Evolutionary conservation across 768 basidiomycete genomes (phyloP), one percentile per base, ranked within the genome.

Genomic region (Tremella yokohamensis): DNA sequence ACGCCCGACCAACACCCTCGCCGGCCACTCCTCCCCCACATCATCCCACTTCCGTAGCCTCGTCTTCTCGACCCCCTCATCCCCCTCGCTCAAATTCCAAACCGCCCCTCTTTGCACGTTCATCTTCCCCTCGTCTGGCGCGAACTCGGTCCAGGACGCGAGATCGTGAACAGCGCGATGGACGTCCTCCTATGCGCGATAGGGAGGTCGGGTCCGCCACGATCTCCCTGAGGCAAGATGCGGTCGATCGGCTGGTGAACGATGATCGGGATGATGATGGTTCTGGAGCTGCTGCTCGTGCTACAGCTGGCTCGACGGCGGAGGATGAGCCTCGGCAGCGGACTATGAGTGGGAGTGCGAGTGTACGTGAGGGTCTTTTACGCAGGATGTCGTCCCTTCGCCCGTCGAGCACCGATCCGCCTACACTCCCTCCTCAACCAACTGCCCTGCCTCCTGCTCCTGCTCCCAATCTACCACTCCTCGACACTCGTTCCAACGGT

Each of bases 201-300:
- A 52, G 61, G 20, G 67, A 72, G 48, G 52, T 65, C 11, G 70
- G 67, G n/a, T 63, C 60, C 16, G 71, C 71, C 3, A 73, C 66
- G 1, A 70, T 73, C 48, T 60, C 54, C 42, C 51, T 73, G 8
- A 40, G 71, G 4, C 57, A 60, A 4, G 63, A 54, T 7, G 71
- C 55, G 18, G 68, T 69, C 1, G 54, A 64, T 25, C 22, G 53
- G 3, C 34, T 69, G 24, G 62, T 57, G 16, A 48, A 55, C 50
- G 68, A 68, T 18, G 65, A 73, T 13, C 64, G 58, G 0, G 64
- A 64, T 16, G 37, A 56, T 45, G 42, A 45, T 45, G n/a, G n/a
- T n/a, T n/a, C n/a, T n/a, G n/a, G 6, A 16, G n/a, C n/a, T 45
- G n/a, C 42, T 16, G n/a, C 8, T 6, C 7, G n/a, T 15, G n/a